Conservation (phyloP, 148 eudicot species). For the Limonium bicolor region DNA sequence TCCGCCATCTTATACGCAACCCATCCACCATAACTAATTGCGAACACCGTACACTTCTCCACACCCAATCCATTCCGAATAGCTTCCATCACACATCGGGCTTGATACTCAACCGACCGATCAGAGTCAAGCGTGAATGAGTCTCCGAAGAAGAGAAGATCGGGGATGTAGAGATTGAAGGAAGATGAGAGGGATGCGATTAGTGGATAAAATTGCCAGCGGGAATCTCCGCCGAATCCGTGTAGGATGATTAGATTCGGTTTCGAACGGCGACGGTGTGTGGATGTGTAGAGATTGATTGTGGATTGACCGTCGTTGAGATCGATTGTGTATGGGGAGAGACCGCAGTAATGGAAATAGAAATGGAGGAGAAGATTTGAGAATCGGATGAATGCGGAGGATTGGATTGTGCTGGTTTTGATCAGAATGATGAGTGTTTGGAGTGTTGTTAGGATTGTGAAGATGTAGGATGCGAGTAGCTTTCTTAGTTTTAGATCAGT, state of each 20-base stretch:
- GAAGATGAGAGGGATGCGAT: constrained; percentile 15
- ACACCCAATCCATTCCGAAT: constrained; percentile 35
- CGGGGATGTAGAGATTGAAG: constrained; percentile 60
- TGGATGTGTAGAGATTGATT: constrained; percentile 35
- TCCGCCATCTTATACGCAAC: constrained; percentile 56
- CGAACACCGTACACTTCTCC: constrained; percentile 26
- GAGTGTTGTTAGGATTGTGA: neutral
- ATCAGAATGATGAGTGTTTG: constrained; percentile 1
- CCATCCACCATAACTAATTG: constrained; percentile 59
- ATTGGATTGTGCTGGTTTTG: constrained; percentile 8
- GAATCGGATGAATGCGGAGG: constrained; percentile 19
- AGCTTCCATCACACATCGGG: constrained; percentile 35
- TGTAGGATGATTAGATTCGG: constrained; percentile 43
- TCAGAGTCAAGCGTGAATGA: constrained; percentile 25
- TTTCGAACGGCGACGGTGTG: constrained; percentile 16
- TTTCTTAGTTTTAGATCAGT: too few species aligned
- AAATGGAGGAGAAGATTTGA: constrained; percentile 12
- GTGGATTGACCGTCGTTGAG: constrained; percentile 43
- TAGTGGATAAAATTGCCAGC: constrained; percentile 34
- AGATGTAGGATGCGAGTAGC: constrained; percentile 11
- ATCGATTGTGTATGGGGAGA: constrained; percentile 28
- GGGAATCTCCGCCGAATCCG: constrained; percentile 48
- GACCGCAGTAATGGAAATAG: constrained; percentile 20
- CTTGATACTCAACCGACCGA: constrained; percentile 39
- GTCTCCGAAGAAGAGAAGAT: constrained; percentile 47